Percentiles rank a stretch among this genome's conserved stretches.
Evolutionary conservation across 345 rosid genomes (phyloP).

Genomic region (Crucihimalaya himalaica): DNA sequence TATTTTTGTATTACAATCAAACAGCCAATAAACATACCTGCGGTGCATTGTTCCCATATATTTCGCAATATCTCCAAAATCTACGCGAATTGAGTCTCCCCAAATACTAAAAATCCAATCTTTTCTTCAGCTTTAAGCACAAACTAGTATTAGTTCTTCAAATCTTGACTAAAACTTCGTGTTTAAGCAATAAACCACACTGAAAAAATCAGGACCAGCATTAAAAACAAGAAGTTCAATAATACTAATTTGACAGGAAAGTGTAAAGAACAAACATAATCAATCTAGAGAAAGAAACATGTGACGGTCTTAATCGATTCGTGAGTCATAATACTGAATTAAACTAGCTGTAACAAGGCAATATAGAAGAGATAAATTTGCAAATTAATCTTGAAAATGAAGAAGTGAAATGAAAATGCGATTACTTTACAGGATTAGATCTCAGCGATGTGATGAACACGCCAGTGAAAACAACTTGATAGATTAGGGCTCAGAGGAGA

Average conservation of each 20-base stretch:
- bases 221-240: no score
- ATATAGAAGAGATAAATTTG: neutral
- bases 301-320: no score
- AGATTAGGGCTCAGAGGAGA: slow-evolving; percentile 13
- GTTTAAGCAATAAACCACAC: neutral
- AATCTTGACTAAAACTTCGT: neutral
- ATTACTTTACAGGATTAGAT: slow-evolving; percentile 2
- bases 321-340: neutral
- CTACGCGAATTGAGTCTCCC: slow-evolving; percentile 28
- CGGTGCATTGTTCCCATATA: slow-evolving; percentile 59
- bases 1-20: neutral
- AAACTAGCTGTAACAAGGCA: neutral
- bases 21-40: slow-evolving; percentile 46
- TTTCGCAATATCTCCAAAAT: slow-evolving; percentile 15
- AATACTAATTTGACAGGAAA: no score
- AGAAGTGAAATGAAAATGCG: neutral
- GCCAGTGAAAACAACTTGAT: neutral
- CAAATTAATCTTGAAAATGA: neutral
- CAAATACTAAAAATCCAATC: slow-evolving; percentile 23
- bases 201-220: neutral
- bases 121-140: neutral
- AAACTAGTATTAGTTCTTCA: no score
- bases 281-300: no score
- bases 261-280: no score
- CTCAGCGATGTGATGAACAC: neutral